Conservation (phyloP, 805 yeast species). For the Schwanniomyces occidentalis region DNA sequence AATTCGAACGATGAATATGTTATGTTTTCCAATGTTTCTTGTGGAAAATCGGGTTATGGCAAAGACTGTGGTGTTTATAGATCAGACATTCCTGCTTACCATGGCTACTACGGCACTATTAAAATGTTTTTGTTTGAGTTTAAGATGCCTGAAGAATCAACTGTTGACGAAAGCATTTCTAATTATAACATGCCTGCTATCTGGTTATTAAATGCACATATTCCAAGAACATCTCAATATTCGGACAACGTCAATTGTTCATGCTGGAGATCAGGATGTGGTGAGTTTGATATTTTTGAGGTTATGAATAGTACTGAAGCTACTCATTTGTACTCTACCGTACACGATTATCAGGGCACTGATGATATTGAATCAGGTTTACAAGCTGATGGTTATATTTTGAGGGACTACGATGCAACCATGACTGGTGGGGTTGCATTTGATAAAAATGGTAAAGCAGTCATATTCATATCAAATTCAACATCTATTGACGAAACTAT, state of each 20-base stretch:
- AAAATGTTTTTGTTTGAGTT: constrained; percentile 76
- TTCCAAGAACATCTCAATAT: constrained; percentile 75
- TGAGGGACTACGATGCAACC: constrained; percentile 49
- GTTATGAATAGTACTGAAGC: constrained; percentile 63
- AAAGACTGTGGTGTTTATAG: constrained; percentile 77
- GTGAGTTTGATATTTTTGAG: constrained; percentile 78
- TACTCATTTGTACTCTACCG: constrained; percentile 58
- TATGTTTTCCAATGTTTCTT: constrained; percentile 58
- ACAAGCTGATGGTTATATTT: constrained; percentile 53
- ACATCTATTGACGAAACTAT: constrained; percentile 51
- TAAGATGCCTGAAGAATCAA: constrained; percentile 59
- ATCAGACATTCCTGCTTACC: constrained; percentile 70
- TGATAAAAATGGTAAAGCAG: constrained; percentile 57
- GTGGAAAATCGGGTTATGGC: constrained; percentile 53
- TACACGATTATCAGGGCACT: constrained; percentile 77
- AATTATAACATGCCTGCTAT: constrained; percentile 71
- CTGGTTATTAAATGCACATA: constrained; percentile 72
- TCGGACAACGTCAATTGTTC: constrained; percentile 62
- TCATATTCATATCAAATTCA: constrained; percentile 59
- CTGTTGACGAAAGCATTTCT: constrained; percentile 23
- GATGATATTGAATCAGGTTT: constrained; percentile 63
- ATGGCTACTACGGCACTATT: constrained; percentile 65
- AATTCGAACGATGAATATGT: constrained; percentile 59
- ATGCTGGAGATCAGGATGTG: constrained; percentile 78
- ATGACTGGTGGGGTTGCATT: constrained; percentile 77